Percentiles rank a stretch among this genome's conserved stretches.
Conservation (phyloP, 805 yeast genomes). For the Osmozyma mogii region DNA sequence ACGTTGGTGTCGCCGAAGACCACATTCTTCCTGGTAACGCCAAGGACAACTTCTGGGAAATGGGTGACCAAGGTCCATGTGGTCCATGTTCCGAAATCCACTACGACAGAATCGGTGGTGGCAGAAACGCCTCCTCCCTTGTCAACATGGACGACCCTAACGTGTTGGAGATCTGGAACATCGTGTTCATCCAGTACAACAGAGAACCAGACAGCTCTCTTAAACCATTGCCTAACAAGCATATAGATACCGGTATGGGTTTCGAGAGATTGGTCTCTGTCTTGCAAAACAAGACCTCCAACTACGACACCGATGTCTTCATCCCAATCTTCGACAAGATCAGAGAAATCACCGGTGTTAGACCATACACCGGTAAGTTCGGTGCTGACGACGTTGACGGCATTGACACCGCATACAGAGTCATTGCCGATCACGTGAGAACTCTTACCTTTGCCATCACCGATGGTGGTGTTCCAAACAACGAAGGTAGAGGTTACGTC, state of each 20-base stretch:
- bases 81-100: constrained; percentile 99
- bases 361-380: constrained; percentile 86
- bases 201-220: constrained; percentile 83
- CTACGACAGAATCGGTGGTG: constrained; percentile 97
- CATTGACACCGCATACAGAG: constrained; percentile 96
- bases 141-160: constrained; percentile 98
- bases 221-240: constrained; percentile 84
- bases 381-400: constrained; percentile 92
- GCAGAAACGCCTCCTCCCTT: constrained; percentile 84
- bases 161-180: constrained; percentile 96
- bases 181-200: constrained; percentile 94
- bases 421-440: constrained; percentile 96
- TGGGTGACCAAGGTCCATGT: constrained; percentile 99
- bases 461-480: constrained; percentile 99
- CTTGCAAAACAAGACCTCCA: constrained; percentile 82
- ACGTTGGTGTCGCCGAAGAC: constrained; percentile 82
- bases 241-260: constrained; percentile 98
- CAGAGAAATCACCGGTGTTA: constrained; percentile 87
- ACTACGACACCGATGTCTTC: constrained; percentile 97
- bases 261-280: constrained; percentile 95
- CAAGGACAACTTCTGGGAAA: constrained; percentile 97
- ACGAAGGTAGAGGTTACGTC: constrained; percentile 98
- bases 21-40: constrained; percentile 90
- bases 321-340: constrained; percentile 79
- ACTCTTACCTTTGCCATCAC: constrained; percentile 93